These are phyloP conservation scores for Suillus ampliporus DNA, from an alignment of 768 basidiomycete genomes.

Conservation along the genomic window DNA sequence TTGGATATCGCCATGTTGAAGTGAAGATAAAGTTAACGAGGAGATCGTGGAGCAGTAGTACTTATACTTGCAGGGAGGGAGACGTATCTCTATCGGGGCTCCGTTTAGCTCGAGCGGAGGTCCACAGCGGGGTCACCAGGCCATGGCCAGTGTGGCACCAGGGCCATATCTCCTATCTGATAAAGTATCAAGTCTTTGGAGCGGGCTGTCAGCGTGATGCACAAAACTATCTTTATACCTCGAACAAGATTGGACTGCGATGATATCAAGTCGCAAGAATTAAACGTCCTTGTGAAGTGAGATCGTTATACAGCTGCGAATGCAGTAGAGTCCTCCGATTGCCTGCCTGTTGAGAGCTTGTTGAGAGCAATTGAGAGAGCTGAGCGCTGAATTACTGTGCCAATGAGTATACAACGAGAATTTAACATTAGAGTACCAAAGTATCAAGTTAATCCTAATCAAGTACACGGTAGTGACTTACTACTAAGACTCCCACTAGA, in stretches of 20 bases:
- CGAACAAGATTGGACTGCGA: not conserved
- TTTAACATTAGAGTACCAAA: no score
- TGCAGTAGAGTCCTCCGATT: not conserved
- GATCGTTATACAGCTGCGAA: no score
- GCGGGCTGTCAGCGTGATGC: not conserved
- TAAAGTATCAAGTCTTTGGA: not conserved
- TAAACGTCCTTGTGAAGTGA: no score
- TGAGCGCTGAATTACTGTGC: not conserved
- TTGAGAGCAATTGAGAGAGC: no score
- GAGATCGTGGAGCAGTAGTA: not conserved
- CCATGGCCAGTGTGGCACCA: not conserved
- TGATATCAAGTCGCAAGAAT: not conserved
- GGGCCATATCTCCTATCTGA: not conserved
- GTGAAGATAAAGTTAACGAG: not conserved
- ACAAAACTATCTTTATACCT: not conserved
- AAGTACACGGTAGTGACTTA: no score
- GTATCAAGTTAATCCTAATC: no score
- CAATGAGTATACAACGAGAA: not conserved
- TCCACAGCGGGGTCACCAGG: not conserved
- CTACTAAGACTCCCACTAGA: no score
- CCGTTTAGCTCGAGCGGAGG: not conserved
- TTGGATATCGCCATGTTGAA: constrained; percentile 27
- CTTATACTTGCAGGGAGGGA: not conserved
- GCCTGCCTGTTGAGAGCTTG: no score
- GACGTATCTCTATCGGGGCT: not conserved